A percentile compares a stretch with the other conserved stretches of the same genome.
phyloP scores from a whole-genome alignment of 306 rosid genomes.

The Vigna angularis region DNA sequence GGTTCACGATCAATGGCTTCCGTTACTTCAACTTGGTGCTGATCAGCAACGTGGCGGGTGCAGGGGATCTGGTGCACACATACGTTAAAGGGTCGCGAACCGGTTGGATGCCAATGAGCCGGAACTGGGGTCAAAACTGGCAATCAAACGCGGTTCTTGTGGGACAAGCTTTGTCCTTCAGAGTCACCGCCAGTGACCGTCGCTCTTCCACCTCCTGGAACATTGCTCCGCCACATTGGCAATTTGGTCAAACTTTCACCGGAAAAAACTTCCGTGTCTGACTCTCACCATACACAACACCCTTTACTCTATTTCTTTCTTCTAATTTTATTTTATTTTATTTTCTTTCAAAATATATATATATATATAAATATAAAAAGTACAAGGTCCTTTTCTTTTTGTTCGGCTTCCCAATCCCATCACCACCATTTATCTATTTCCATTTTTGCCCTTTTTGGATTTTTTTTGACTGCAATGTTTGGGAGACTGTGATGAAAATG shows the following conservation, averaged over 20 bases:
- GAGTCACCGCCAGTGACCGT: constrained; percentile 81
- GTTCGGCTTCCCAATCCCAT: neutral
- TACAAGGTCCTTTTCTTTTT: constrained; percentile 20
- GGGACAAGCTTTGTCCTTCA: constrained; percentile 75
- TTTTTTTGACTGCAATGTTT: constrained; percentile 53
- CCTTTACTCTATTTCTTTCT: neutral
- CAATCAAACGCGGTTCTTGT: constrained; percentile 86
- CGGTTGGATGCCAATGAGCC: constrained; percentile 87
- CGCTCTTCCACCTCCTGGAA: constrained; percentile 94
- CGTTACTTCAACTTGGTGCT: constrained; percentile 93
- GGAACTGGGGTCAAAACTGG: constrained; percentile 99
- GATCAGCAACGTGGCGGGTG: constrained; percentile 92
- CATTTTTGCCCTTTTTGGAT: constrained; percentile 17
- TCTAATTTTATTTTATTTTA: too few relatives aligned
- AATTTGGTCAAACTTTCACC: constrained; percentile 92
- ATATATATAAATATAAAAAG: neutral
- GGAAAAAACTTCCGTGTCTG: constrained; percentile 89
- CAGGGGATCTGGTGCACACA: constrained; percentile 82
- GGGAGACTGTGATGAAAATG: constrained; percentile 45
- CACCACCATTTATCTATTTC: constrained; percentile 31
- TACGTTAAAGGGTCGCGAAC: constrained; percentile 80
- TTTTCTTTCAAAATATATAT: too few relatives aligned
- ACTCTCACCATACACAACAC: neutral
- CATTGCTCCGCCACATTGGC: constrained; percentile 80
- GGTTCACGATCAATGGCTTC: constrained; percentile 90